A percentile compares a stretch with the other conserved stretches of the same genome.
Evolutionary conservation across 1,139 yeast species (phyloP).

Genomic region (Yamadazyma friedrichii): DNA sequence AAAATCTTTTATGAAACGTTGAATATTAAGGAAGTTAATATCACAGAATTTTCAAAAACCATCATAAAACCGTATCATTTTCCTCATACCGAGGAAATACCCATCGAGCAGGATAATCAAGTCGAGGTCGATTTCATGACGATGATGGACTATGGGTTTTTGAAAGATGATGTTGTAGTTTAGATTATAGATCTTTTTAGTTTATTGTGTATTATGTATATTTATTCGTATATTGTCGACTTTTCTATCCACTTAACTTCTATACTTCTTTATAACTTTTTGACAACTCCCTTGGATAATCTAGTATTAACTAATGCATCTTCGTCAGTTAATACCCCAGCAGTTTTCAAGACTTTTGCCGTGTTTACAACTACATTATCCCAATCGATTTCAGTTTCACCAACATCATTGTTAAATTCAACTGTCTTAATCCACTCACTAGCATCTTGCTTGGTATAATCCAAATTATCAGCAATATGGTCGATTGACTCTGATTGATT

Average conservation of each 20-base stretch:
- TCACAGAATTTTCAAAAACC: slow-evolving; percentile 27
- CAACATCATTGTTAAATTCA: slow-evolving; percentile 51
- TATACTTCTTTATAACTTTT: not conserved
- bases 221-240: too few species aligned
- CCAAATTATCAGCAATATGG: slow-evolving; percentile 65
- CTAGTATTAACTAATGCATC: slow-evolving; percentile 31
- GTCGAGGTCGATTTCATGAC: slow-evolving; percentile 17
- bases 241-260: too few species aligned
- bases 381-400: slow-evolving; percentile 45
- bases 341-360: slow-evolving; percentile 60
- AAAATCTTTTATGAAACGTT: slow-evolving; percentile 24
- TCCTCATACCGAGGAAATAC: slow-evolving; percentile 19
- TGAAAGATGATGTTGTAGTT: slow-evolving; percentile 13
- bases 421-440: slow-evolving; percentile 79
- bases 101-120: slow-evolving; percentile 5
- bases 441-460: slow-evolving; percentile 77
- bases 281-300: slow-evolving; percentile 24
- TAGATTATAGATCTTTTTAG: too few species aligned
- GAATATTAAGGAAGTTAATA: slow-evolving; percentile 27
- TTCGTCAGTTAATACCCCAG: slow-evolving; percentile 49
- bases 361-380: slow-evolving; percentile 45
- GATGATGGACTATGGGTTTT: slow-evolving; percentile 19
- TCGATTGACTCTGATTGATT: slow-evolving; percentile 66
- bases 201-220: too few species aligned
- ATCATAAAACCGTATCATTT: slow-evolving; percentile 28